Conservation (phyloP, 345 rosid species). For the Lepidium aucheri region DNA sequence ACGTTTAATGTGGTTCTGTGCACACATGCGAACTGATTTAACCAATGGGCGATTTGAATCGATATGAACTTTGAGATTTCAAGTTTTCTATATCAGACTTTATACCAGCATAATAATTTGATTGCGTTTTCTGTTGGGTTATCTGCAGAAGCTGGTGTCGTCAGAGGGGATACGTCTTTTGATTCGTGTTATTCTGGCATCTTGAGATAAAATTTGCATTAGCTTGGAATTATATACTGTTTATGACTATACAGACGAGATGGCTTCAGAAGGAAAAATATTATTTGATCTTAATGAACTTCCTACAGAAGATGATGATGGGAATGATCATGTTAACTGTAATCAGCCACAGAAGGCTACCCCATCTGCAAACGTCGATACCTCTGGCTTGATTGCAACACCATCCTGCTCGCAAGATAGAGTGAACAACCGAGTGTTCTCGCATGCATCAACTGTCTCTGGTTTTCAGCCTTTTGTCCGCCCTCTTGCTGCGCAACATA, state of each 20-base stretch:
- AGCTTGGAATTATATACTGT: conserved; percentile 28
- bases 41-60: neutral
- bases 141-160: conserved; percentile 17
- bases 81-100: neutral
- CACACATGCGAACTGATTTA: too few relatives aligned
- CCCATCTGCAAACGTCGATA: conserved; percentile 36
- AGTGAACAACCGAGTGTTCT: conserved; percentile 52
- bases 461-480: conserved; percentile 95
- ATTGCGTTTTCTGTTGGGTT: conserved; percentile 5
- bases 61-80: neutral
- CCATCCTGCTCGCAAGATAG: conserved; percentile 41
- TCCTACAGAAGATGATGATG: conserved; percentile 59
- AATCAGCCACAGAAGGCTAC: conserved; percentile 52
- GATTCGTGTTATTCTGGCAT: neutral
- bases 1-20: too few relatives aligned
- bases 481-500: conserved; percentile 23
- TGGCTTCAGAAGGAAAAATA: conserved; percentile 82
- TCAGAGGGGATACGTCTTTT: conserved; percentile 8
- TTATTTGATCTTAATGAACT: conserved; percentile 99
- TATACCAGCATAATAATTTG: neutral
- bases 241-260: conserved; percentile 73
- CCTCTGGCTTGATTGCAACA: conserved; percentile 43
- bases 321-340: conserved; percentile 35
- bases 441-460: conserved; percentile 66
- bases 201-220: neutral